Evolutionary conservation across 805 yeast genomes (phyloP).

Genomic region (Candida maesae): DNA sequence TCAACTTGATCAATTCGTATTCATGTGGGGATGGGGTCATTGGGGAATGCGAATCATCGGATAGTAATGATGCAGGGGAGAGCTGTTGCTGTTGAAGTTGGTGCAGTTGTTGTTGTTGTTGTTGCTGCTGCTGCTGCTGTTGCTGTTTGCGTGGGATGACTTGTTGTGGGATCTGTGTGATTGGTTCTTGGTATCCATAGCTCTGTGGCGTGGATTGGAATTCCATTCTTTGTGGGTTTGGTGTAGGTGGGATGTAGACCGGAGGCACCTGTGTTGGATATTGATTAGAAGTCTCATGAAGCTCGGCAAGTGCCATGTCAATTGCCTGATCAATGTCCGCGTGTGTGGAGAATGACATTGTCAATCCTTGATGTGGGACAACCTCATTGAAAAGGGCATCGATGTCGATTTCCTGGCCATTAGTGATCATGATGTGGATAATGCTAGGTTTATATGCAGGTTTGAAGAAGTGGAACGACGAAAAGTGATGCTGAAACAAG

Average conservation of each 20-base stretch:
- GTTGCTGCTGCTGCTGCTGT: not conserved
- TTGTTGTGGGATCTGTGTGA: too few relatives aligned
- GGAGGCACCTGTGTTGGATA: not conserved
- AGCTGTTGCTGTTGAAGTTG: slow-evolving; percentile 18
- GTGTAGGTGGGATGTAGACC: not conserved
- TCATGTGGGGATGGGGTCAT: slow-evolving; percentile 5
- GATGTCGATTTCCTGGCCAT: slow-evolving; percentile 12
- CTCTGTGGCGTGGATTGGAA: not conserved
- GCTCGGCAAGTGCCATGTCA: slow-evolving; percentile 13
- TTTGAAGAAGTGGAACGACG: not conserved
- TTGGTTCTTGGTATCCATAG: too few relatives aligned
- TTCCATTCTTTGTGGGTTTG: not conserved
- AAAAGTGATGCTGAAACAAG: not conserved
- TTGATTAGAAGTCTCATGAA: slow-evolving; percentile 9
- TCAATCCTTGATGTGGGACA: not conserved
- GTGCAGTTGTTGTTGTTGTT: not conserved
- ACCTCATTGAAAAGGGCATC: slow-evolving; percentile 8
- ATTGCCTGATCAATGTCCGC: slow-evolving; percentile 15
- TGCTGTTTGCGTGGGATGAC: too few relatives aligned
- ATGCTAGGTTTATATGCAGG: not conserved
- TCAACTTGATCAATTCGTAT: slow-evolving; percentile 20
- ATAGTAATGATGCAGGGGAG: slow-evolving; percentile 35
- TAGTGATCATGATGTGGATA: slow-evolving; percentile 6
- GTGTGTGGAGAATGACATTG: not conserved
- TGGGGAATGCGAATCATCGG: slow-evolving; percentile 28